These are phyloP conservation scores for Ophiostoma sp. DNA, from an alignment of 2,329 filamentous ascomycete species.

Conservation along the genomic window DNA sequence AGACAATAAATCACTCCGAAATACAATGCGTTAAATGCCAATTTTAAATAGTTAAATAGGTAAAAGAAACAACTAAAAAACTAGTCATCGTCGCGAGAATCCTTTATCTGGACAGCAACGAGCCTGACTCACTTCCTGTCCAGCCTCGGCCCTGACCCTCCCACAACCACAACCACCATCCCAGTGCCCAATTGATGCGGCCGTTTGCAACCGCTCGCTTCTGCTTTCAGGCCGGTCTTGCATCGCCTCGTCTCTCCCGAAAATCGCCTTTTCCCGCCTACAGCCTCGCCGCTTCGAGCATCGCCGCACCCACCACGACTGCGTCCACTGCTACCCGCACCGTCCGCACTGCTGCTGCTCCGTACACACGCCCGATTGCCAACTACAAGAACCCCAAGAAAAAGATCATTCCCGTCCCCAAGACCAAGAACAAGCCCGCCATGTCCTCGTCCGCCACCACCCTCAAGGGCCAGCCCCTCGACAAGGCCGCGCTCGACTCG, in stretches of 20 bases:
- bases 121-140: slow-evolving; percentile 5
- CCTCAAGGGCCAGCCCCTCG: slow-evolving; percentile 82
- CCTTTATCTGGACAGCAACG: background rate
- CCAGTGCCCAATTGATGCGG: slow-evolving; percentile 23
- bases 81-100: slow-evolving; percentile 10
- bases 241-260: slow-evolving; percentile 11
- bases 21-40: background rate
- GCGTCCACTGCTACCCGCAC: background rate
- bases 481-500: slow-evolving; percentile 73
- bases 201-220: slow-evolving; percentile 15
- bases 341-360: background rate
- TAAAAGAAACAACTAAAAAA: background rate
- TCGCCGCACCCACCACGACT: background rate
- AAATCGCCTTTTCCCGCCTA: slow-evolving; percentile 8
- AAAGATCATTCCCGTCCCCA: background rate
- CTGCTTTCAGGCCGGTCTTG: slow-evolving; percentile 21
- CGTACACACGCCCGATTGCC: background rate
- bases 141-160: background rate
- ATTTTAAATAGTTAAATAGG: background rate
- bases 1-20: background rate
- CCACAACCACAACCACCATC: background rate
- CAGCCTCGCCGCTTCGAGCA: slow-evolving; percentile 8
- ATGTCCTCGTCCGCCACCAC: slow-evolving; percentile 51
- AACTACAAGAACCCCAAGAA: slow-evolving; percentile 4
- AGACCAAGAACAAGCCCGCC: background rate